Evolutionary conservation across 73 alveolate species (phyloP).

Genomic region (Paramecium sonneborni): DNA sequence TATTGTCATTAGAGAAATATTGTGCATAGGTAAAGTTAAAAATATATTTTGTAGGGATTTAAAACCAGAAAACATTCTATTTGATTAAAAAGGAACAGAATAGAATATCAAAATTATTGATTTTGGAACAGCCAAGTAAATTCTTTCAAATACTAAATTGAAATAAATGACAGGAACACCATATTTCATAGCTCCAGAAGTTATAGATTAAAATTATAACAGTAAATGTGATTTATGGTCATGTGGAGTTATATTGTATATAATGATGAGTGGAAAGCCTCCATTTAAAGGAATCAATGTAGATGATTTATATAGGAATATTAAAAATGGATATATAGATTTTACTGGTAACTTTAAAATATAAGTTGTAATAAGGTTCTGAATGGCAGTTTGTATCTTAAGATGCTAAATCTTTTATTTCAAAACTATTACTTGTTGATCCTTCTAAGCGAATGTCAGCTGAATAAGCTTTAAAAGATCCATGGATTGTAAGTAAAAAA

Average conservation of each 20-base stretch:
- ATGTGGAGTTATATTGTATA: constrained; percentile 81
- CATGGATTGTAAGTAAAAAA: constrained; percentile 52
- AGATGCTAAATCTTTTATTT: constrained; percentile 74
- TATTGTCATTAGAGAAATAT: constrained; percentile 54
- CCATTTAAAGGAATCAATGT: constrained; percentile 79
- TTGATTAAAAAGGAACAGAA: neutral
- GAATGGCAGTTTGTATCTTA: constrained; percentile 64
- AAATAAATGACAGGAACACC: constrained; percentile 42
- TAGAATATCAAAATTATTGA: constrained; percentile 37
- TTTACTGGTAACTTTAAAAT: neutral
- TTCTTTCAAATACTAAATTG: neutral
- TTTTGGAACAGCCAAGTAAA: constrained; percentile 55
- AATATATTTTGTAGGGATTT: constrained; percentile 9
- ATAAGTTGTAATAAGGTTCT: constrained; percentile 12
- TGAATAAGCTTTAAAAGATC: constrained; percentile 72
- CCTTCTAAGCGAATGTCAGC: constrained; percentile 73
- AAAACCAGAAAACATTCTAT: constrained; percentile 59
- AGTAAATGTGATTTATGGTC: constrained; percentile 84
- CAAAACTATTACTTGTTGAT: constrained; percentile 65
- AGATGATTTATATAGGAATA: constrained; percentile 67
- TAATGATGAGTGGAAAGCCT: constrained; percentile 77
- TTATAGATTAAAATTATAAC: constrained; percentile 70
- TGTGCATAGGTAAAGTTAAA: neutral
- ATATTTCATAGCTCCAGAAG: constrained; percentile 77
- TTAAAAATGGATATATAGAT: constrained; percentile 33